Evolutionary conservation across 176 grass and related monocot genomes (phyloP).

Genomic region (Carex kokanica): DNA sequence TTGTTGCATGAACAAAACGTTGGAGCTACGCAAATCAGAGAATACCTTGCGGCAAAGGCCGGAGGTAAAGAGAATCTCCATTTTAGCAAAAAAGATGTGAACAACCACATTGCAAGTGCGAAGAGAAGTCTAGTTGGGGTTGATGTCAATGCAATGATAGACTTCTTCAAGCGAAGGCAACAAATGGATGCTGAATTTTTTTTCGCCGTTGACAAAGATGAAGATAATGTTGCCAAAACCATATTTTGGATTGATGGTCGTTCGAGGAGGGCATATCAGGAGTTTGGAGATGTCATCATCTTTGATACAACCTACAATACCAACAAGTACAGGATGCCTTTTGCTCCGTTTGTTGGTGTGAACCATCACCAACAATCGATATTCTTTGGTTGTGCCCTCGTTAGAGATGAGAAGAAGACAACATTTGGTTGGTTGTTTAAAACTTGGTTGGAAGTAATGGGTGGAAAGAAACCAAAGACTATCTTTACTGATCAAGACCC

Average conservation of each 20-base stretch:
- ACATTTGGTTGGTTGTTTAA: constrained; percentile 6
- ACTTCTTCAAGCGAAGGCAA: not conserved
- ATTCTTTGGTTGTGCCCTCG: not conserved
- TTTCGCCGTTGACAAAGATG: not conserved
- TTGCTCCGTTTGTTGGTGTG: not conserved
- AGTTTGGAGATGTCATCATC: not conserved
- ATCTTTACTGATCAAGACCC: constrained; percentile 17
- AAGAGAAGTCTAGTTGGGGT: not conserved
- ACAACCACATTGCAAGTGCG: not conserved
- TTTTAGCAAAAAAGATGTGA: not conserved
- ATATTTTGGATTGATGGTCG: constrained; percentile 17
- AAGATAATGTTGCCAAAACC: accelerated
- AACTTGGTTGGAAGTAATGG: constrained; percentile 1
- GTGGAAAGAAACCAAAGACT: not conserved
- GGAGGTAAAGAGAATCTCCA: no score
- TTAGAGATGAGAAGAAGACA: not conserved
- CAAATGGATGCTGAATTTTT: constrained; percentile 5
- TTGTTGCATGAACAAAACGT: not conserved
- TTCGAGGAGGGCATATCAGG: not conserved
- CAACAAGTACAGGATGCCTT: not conserved
- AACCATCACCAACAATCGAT: constrained; percentile 5
- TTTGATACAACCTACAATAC: constrained; percentile 19
- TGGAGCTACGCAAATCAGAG: not conserved
- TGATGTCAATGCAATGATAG: not conserved
- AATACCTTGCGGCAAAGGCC: not conserved